Base-by-base conservation (phyloP, 805 yeast species). In the Pichia nakasei region DNA sequence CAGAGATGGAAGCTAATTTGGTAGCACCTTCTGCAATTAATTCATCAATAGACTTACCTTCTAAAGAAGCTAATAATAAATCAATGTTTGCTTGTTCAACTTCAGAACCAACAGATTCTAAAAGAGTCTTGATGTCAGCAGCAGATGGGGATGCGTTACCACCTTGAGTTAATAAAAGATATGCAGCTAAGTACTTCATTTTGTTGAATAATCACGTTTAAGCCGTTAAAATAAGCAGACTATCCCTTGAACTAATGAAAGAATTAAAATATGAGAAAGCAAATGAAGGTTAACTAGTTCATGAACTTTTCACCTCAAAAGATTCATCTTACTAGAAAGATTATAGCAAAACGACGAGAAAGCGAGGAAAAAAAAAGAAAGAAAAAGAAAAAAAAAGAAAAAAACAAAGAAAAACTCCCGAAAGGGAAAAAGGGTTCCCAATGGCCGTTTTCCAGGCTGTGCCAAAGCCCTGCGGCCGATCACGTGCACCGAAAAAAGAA, bases 131-230 rank as follows among this genome's bases (percentile, higher is more conserved):
- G 78, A 93, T 78, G 72, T 87, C 91, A 66, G 84, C 80, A 61
- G 95, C 94, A 60, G 95, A 76, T 74, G 98, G 97, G 64, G 93
- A 66, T 68, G 88, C 70, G 78, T 80, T 82, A 70, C 97, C 98
- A 73, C 96, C 96, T 71, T 93, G 88, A 76, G 83, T 88, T 74
- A 93, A 82, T 76, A 91, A 84, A 74, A 93, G 84, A 80, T 93
- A 93, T 73, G 98, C 97, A 76, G 98, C 98, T 76, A 93, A 84
- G 82, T 91, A 91, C 85, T 88, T 93, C 97, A 88, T 64, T 55
- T 42, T 44, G 55, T 68, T 77, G 82, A 80, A 80, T 80, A 80
- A 80, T 80, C 85, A 78, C 78, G 70, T 78, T 80, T 80, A 81
- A 81, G 86, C 85, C 68, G 41, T 38, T 42, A 61, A 54, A 51